Evolutionary conservation across 345 rosid genomes (phyloP).

Genomic region (Dimocarpus longan): DNA sequence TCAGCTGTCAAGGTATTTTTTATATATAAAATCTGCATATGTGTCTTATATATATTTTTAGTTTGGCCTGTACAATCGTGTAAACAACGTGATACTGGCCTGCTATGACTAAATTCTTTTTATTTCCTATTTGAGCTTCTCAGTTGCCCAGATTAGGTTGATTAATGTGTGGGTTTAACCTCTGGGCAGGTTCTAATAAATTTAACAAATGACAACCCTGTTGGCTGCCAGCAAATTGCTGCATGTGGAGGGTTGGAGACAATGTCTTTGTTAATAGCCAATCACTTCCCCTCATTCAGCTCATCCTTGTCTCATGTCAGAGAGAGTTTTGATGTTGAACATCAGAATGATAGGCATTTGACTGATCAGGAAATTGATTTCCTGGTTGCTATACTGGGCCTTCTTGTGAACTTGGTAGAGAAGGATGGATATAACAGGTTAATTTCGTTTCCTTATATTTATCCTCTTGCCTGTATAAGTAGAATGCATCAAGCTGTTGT

Average conservation of each 20-base stretch:
- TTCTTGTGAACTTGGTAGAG: conserved; percentile 93
- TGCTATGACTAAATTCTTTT: conserved; percentile 1
- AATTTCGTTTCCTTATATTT: conserved; percentile 18
- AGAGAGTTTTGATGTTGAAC: conserved; percentile 29
- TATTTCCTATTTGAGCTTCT: background rate
- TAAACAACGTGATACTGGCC: background rate
- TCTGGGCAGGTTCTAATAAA: conserved; percentile 85
- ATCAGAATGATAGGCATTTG: conserved; percentile 52
- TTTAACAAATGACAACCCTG: conserved; percentile 84
- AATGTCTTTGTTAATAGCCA: conserved; percentile 70
- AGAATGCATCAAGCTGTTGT: conserved; percentile 19
- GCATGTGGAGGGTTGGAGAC: conserved; percentile 80
- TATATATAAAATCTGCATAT: conserved; percentile 3
- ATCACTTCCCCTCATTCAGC: conserved; percentile 75
- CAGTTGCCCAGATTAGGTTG: conserved; percentile 7
- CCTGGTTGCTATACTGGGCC: conserved; percentile 92
- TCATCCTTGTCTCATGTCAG: conserved; percentile 39
- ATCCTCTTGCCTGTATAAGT: background rate
- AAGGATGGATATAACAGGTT: conserved; percentile 91
- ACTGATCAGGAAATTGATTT: conserved; percentile 91
- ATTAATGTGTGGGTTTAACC: conserved; percentile 13
- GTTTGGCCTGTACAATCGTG: background rate
- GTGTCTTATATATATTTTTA: conserved; percentile 7
- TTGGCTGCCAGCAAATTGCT: conserved; percentile 87
- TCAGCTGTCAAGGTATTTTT: conserved; percentile 79